Evolutionary conservation across 495 filamentous ascomycete species (phyloP).

Genomic region (Aspergillus wentii): DNA sequence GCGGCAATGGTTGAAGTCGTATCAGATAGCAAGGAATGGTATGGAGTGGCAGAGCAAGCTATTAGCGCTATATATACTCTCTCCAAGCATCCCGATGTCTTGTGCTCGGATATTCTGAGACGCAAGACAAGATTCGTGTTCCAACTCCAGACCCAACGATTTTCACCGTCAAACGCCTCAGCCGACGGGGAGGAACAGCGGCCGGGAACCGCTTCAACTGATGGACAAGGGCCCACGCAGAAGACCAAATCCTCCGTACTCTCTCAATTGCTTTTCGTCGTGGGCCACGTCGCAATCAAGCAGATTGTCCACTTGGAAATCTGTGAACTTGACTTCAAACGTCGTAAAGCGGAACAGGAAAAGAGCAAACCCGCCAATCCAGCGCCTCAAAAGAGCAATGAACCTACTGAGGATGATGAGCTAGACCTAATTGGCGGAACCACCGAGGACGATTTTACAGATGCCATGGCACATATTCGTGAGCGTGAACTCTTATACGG

Average conservation of each 20-base stretch:
- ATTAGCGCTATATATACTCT: conserved; percentile 94
- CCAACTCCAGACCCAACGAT: conserved; percentile 30
- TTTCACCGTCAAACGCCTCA: conserved; percentile 23
- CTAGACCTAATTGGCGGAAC: conserved; percentile 96
- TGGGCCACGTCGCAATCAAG: conserved; percentile 95
- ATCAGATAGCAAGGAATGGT: conserved; percentile 93
- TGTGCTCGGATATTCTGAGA: conserved; percentile 88
- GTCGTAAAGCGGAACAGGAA: conserved; percentile 90
- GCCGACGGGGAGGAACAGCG: conserved; percentile 44
- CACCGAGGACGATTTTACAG: conserved; percentile 96
- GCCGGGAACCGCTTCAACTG: conserved; percentile 30
- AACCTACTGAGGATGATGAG: conserved; percentile 60
- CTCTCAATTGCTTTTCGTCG: conserved; percentile 90
- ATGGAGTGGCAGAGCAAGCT: conserved; percentile 94
- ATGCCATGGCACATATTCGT: conserved; percentile 90
- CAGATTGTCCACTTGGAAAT: conserved; percentile 99
- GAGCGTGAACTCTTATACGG: conserved; percentile 93
- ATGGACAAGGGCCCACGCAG: conserved; percentile 20
- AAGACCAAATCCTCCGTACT: conserved; percentile 60
- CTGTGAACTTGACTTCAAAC: conserved; percentile 95
- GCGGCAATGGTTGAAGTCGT: conserved; percentile 79
- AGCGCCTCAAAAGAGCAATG: conserved; percentile 43
- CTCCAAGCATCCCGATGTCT: conserved; percentile 86
- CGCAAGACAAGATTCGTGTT: conserved; percentile 86
- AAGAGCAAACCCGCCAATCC: conserved; percentile 62